phyloP scores from a whole-genome alignment of 768 basidiomycete genomes.

The Termitomyces sp. region DNA sequence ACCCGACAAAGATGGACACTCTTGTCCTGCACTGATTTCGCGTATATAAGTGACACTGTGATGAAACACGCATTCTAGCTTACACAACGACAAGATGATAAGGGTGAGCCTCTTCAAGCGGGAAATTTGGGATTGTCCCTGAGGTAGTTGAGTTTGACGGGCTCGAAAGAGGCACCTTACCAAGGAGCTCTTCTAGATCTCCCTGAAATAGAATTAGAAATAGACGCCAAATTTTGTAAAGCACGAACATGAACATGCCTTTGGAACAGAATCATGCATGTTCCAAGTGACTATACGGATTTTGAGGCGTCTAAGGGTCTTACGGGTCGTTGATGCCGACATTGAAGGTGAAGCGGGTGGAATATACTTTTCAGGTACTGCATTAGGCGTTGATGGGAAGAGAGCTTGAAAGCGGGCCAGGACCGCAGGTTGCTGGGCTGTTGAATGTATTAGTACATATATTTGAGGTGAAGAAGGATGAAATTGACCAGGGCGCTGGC shows the following conservation, averaged over 20 bases:
- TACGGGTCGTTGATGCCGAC: background rate
- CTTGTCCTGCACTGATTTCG: conserved; percentile 51
- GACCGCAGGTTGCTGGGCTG: conserved; percentile 5
- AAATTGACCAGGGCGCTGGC: background rate
- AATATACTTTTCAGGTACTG: conserved; percentile 5
- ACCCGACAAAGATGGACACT: conserved; percentile 81
- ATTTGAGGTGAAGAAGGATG: background rate
- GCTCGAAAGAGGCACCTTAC: conserved; percentile 45
- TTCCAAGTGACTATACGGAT: conserved; percentile 75
- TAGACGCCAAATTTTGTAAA: background rate
- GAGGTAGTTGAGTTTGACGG: conserved; percentile 16
- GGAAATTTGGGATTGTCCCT: conserved; percentile 40
- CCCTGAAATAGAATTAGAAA: conserved; percentile 39
- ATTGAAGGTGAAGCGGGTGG: conserved; percentile 2
- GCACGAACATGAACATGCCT: conserved; percentile 32
- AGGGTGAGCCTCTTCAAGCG: conserved; percentile 51
- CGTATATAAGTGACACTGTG: conserved; percentile 10
- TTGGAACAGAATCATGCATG: conserved; percentile 80
- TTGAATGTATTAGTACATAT: background rate
- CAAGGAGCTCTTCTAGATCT: conserved; percentile 66
- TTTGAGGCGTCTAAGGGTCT: conserved; percentile 35
- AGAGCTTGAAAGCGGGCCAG: conserved; percentile 15
- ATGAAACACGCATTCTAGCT: conserved; percentile 19
- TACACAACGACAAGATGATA: conserved; percentile 80
- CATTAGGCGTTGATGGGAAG: conserved; percentile 10